Evolutionary conservation across 176 grass and related monocot genomes (phyloP).

Genomic region (Elaeis guineensis): DNA sequence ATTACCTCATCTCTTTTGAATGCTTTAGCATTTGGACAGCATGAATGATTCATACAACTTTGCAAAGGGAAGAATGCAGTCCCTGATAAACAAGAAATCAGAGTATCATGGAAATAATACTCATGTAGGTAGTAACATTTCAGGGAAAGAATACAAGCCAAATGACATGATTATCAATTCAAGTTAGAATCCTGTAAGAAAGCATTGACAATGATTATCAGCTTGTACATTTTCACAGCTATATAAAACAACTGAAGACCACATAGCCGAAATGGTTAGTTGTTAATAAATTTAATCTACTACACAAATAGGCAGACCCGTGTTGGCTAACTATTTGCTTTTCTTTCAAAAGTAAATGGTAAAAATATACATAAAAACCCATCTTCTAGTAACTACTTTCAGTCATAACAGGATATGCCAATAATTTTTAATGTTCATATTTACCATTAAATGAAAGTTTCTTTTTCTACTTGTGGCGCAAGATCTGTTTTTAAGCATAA

Average conservation of each 20-base stretch:
- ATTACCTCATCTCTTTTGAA: constrained; percentile 86
- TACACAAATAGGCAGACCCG: too few species aligned
- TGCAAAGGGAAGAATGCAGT: constrained; percentile 94
- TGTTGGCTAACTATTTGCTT: too few species aligned
- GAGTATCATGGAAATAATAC: not conserved
- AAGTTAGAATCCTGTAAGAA: not conserved
- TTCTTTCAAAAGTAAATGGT: too few species aligned
- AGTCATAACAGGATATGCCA: too few species aligned
- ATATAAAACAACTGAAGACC: not conserved
- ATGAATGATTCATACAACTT: constrained; percentile 98
- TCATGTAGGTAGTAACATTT: not conserved
- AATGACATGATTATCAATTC: too few species aligned
- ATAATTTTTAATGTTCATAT: too few species aligned
- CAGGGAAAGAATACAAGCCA: not conserved
- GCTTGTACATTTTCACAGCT: not conserved
- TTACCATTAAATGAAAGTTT: too few species aligned
- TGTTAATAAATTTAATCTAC: not conserved
- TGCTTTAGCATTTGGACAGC: constrained; percentile 89
- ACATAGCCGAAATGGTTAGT: not conserved
- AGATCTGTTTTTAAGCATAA: too few species aligned
- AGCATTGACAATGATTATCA: not conserved
- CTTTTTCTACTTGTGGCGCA: too few species aligned
- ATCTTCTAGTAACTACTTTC: too few species aligned
- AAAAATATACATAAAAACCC: too few species aligned
- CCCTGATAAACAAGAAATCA: constrained; percentile 28